A percentile compares a stretch with the other conserved stretches of the same genome.
Evolutionary conservation across 352 stramenopile genomes (phyloP).

Genomic region (Pythium aquatile): DNA sequence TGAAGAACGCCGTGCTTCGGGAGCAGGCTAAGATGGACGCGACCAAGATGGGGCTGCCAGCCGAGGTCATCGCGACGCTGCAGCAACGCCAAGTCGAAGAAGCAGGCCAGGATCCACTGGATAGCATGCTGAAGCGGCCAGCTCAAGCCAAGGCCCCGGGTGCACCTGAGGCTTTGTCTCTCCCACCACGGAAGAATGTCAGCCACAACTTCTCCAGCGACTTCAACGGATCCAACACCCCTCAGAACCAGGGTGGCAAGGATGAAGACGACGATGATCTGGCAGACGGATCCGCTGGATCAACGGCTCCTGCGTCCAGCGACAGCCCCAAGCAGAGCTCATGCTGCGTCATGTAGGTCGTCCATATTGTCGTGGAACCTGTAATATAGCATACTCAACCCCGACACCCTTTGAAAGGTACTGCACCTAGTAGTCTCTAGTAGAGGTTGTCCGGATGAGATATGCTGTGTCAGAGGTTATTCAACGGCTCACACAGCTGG

Average conservation of each 20-base stretch:
- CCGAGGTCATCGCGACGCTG: conserved; percentile 48
- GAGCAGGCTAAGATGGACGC: conserved; percentile 78
- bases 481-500: neutral
- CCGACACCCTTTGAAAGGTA: neutral
- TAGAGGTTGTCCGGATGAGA: neutral
- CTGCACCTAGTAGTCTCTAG: neutral
- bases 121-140: conserved; percentile 25
- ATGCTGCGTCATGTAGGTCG: conserved; percentile 15
- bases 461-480: neutral
- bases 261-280: conserved; percentile 6
- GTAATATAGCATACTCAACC: conserved; percentile 1
- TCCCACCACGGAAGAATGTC: neutral
- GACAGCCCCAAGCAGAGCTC: conserved; percentile 16
- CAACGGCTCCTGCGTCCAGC: neutral
- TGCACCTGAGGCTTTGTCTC: neutral
- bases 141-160: neutral
- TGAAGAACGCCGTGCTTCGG: conserved; percentile 75
- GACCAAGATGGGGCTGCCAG: conserved; percentile 60
- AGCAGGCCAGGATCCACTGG: conserved; percentile 30
- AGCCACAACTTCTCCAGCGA: neutral
- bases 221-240: neutral
- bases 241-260: neutral
- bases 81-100: conserved; percentile 37
- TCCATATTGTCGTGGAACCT: neutral
- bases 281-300: neutral